Percentiles rank a stretch among this genome's conserved stretches.
phyloP scores from a whole-genome alignment of 129 eudicot genomes.

The Scalesia atractyloides region DNA sequence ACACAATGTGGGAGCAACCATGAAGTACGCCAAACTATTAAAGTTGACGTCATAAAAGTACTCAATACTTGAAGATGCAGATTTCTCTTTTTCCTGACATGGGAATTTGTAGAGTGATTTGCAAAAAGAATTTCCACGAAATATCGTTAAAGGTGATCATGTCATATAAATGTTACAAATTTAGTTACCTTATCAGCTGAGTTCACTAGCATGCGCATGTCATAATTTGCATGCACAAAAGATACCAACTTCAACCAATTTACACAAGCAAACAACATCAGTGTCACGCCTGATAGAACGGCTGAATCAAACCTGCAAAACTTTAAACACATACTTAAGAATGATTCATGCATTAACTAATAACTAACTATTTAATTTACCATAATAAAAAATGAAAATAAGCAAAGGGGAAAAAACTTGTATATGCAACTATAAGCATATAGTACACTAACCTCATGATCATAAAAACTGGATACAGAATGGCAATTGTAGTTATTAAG shows the following conservation, averaged over 20 bases:
- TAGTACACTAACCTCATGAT: slow-evolving; percentile 63
- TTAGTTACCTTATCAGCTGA: slow-evolving; percentile 61
- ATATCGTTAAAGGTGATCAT: not conserved
- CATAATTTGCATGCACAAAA: slow-evolving; percentile 87
- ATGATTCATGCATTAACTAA: slow-evolving; percentile 13
- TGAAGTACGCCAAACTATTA: slow-evolving; percentile 82
- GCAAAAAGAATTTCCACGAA: slow-evolving; percentile 11
- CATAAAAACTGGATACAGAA: slow-evolving; percentile 81
- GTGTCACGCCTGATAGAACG: slow-evolving; percentile 71
- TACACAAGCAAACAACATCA: slow-evolving; percentile 78
- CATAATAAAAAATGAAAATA: not conserved
- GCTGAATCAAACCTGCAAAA: slow-evolving; percentile 88
- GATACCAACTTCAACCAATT: slow-evolving; percentile 95
- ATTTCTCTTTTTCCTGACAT: slow-evolving; percentile 49
- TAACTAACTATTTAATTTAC: not conserved
- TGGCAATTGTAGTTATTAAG: slow-evolving; percentile 49
- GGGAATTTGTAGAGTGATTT: not conserved
- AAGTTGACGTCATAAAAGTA: slow-evolving; percentile 59
- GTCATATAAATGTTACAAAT: slow-evolving; percentile 12
- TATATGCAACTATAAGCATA: not conserved
- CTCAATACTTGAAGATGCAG: slow-evolving; percentile 49
- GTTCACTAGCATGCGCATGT: slow-evolving; percentile 66
- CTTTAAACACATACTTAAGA: slow-evolving; percentile 10
- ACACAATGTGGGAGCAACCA: slow-evolving; percentile 95
- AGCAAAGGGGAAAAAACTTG: not conserved